These are phyloP conservation scores for Sugiyamaella lignohabitans DNA, from an alignment of 805 yeast species.

Conservation along the genomic window DNA sequence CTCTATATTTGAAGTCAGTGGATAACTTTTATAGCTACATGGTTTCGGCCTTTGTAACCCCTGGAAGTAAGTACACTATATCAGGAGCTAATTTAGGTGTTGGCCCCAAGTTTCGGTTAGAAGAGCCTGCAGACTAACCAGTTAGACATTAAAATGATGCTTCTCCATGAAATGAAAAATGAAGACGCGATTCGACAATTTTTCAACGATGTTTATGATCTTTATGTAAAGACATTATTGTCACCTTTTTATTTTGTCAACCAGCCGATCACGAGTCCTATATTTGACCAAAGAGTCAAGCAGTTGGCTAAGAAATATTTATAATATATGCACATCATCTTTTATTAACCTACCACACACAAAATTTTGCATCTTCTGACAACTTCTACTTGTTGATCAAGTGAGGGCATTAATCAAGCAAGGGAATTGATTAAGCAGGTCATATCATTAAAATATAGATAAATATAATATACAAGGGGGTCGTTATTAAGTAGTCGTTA, in stretches of 20 bases:
- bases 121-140: background rate
- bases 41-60: constrained; percentile 81
- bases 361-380: no score
- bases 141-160: constrained; percentile 61
- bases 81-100: no score
- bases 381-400: background rate
- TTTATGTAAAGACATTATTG: constrained; percentile 76
- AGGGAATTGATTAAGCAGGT: no score
- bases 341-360: background rate
- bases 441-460: background rate
- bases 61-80: constrained; percentile 46
- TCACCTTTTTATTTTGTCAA: constrained; percentile 81
- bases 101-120: background rate
- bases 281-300: constrained; percentile 70
- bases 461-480: background rate
- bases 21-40: constrained; percentile 80
- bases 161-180: constrained; percentile 55
- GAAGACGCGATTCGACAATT: constrained; percentile 79
- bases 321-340: constrained; percentile 23
- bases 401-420: background rate
- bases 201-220: constrained; percentile 76
- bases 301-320: constrained; percentile 70
- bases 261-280: constrained; percentile 64
- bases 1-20: constrained; percentile 64
- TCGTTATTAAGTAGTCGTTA: background rate